These are phyloP conservation scores for Aphanocladium album DNA, from an alignment of 2,329 filamentous ascomycete species.

Conservation along the genomic window DNA sequence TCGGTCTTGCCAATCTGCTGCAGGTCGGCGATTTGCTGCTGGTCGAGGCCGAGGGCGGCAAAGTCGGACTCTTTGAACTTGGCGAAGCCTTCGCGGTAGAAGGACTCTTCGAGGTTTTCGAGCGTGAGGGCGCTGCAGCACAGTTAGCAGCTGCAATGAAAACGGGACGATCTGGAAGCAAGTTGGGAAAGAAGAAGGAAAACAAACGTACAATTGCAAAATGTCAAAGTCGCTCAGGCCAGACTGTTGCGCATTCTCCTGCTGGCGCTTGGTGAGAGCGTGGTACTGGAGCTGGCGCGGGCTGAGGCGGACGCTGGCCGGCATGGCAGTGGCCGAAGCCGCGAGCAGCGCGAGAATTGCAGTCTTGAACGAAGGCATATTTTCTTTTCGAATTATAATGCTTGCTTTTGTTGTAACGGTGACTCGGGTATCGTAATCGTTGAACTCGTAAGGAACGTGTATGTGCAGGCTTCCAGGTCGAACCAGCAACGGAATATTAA, in stretches of 20 bases:
- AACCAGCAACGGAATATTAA: slow-evolving; percentile 5
- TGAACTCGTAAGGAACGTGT: background rate
- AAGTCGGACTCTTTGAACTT: slow-evolving; percentile 54
- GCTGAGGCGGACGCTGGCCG: slow-evolving; percentile 6
- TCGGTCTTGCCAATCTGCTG: slow-evolving; percentile 52
- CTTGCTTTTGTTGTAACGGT: background rate
- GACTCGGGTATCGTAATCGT: background rate
- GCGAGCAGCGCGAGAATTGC: slow-evolving; percentile 2
- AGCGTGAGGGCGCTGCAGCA: slow-evolving; percentile 46
- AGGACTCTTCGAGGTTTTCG: slow-evolving; percentile 55
- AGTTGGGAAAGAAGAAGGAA: too few relatives aligned
- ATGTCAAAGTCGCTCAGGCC: slow-evolving; percentile 11
- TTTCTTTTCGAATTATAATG: background rate
- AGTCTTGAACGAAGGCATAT: slow-evolving; percentile 7
- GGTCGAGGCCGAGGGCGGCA: slow-evolving; percentile 43
- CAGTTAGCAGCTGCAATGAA: too few relatives aligned
- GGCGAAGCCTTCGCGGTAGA: slow-evolving; percentile 55
- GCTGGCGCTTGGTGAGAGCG: background rate
- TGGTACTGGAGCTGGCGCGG: slow-evolving; percentile 8
- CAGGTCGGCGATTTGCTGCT: slow-evolving; percentile 38
- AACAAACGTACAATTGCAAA: slow-evolving; percentile 7
- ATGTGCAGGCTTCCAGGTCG: background rate
- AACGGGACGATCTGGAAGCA: background rate
- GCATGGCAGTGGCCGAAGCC: slow-evolving; percentile 1
- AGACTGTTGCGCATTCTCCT: background rate